Evolutionary conservation across 2,329 filamentous ascomycete genomes (phyloP).

Genomic region (Didymella lethalis): DNA sequence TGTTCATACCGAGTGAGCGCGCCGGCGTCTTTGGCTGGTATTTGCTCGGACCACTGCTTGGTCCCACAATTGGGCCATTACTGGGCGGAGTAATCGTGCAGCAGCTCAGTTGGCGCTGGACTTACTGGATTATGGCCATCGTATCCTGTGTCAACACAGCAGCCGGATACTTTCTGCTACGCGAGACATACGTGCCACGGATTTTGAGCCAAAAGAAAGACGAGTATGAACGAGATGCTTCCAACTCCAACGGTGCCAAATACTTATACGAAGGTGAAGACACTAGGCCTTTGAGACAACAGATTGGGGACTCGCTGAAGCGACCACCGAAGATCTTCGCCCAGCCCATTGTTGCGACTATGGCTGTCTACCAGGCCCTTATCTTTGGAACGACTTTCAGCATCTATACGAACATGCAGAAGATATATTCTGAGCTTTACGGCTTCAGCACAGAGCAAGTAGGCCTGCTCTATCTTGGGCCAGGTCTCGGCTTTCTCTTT

Average conservation of each 20-base stretch:
- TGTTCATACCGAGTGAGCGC: conserved; percentile 58
- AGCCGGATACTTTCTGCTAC: conserved; percentile 54
- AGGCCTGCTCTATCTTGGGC: conserved; percentile 56
- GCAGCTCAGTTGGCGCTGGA: conserved; percentile 57
- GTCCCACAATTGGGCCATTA: conserved; percentile 54
- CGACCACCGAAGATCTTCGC: conserved; percentile 54
- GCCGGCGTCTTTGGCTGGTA: conserved; percentile 59
- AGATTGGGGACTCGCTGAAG: conserved; percentile 49
- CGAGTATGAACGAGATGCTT: conserved; percentile 42
- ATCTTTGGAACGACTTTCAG: conserved; percentile 59
- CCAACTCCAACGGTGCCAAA: conserved; percentile 35
- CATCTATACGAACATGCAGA: conserved; percentile 59
- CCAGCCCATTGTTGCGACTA: conserved; percentile 57
- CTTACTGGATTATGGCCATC: conserved; percentile 58
- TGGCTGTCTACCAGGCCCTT: conserved; percentile 57
- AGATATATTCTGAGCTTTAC: conserved; percentile 55
- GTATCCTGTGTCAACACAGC: conserved; percentile 52
- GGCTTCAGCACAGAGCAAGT: conserved; percentile 58
- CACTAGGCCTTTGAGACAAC: conserved; percentile 46
- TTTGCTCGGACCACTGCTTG: conserved; percentile 54
- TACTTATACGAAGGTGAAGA: conserved; percentile 57
- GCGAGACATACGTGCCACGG: conserved; percentile 56
- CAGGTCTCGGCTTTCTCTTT: conserved; percentile 55
- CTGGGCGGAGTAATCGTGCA: conserved; percentile 57
- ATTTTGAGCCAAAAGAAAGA: conserved; percentile 50